A percentile compares a stretch with the other conserved stretches of the same genome.
phyloP scores from a whole-genome alignment of 106 monocot genomes.

The Acorus calamus region DNA sequence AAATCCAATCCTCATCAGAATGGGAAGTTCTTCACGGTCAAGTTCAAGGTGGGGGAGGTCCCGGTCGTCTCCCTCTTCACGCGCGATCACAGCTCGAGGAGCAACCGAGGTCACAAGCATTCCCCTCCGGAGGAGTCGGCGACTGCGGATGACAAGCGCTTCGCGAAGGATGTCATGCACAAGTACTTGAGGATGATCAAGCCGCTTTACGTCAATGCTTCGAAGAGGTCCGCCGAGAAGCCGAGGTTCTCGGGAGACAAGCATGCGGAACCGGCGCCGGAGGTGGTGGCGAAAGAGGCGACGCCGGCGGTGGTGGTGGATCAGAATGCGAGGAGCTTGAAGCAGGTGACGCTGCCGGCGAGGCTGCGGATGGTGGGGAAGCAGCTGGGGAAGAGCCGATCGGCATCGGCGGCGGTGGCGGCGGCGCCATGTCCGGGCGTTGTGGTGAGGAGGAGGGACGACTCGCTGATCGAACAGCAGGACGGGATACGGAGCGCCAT shows the following conservation, averaged over 20 bases:
- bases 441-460: conserved; percentile 33
- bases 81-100: conserved; percentile 29
- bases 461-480: conserved; percentile 52
- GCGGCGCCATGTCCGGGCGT: conserved; percentile 19
- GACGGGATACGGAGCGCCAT: conserved; percentile 95
- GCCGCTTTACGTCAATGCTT: conserved; percentile 45
- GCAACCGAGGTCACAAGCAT: background rate
- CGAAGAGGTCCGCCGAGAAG: conserved; percentile 31
- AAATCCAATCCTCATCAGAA: conserved; percentile 1
- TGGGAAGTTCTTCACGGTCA: conserved; percentile 26
- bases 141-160: conserved; percentile 15
- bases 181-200: conserved; percentile 65
- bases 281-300: background rate
- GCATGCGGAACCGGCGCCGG: background rate
- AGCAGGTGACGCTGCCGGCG: conserved; percentile 11
- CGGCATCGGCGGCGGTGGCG: conserved; percentile 30
- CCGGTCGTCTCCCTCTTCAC: conserved; percentile 53
- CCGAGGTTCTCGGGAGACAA: conserved; percentile 10
- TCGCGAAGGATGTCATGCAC: conserved; percentile 34
- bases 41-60: conserved; percentile 49
- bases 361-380: conserved; percentile 20
- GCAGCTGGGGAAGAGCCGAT: conserved; percentile 42
- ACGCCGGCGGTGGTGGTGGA: background rate
- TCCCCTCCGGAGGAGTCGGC: background rate
- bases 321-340: conserved; percentile 6